A percentile compares a stretch with the other conserved stretches of the same genome.
Evolutionary conservation across 2,329 filamentous ascomycete species (phyloP).

Genomic region (Curvularia eragrostidis): DNA sequence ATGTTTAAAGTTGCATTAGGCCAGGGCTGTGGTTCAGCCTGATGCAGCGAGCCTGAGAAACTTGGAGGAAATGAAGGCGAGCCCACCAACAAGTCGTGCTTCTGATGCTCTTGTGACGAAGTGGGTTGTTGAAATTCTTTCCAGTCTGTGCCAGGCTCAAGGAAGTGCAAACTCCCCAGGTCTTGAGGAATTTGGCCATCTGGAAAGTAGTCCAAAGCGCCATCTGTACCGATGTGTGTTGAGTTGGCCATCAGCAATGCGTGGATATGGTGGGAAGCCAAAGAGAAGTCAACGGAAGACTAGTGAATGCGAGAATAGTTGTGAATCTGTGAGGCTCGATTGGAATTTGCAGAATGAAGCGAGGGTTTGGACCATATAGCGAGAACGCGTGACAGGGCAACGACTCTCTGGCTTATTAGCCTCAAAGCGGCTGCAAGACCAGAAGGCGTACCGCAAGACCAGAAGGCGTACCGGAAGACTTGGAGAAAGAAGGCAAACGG

Average conservation of each 20-base stretch:
- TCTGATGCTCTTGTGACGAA: constrained; percentile 15
- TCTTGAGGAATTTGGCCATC: constrained; percentile 6
- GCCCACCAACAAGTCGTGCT: constrained; percentile 22
- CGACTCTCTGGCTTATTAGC: constrained; percentile 10
- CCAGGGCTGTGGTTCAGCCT: constrained; percentile 31
- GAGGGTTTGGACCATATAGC: background rate
- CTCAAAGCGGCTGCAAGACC: constrained; percentile 14
- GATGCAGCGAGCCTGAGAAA: constrained; percentile 9
- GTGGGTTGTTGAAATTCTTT: constrained; percentile 17
- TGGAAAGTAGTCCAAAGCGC: constrained; percentile 7
- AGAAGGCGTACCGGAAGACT: constrained; percentile 16
- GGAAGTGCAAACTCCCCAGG: constrained; percentile 5
- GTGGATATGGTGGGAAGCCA: background rate
- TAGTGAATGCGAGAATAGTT: background rate
- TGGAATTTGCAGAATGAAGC: constrained; percentile 4
- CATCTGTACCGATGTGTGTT: constrained; percentile 4
- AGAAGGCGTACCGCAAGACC: constrained; percentile 13
- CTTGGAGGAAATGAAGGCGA: constrained; percentile 16
- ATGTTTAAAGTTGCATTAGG: constrained; percentile 5
- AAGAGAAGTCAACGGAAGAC: background rate
- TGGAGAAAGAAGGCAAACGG: constrained; percentile 27
- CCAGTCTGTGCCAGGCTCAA: constrained; percentile 14
- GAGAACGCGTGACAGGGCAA: background rate
- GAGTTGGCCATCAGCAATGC: constrained; percentile 7
- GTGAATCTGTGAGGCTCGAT: background rate